These are phyloP conservation scores for Psilocybe cubensis DNA, from an alignment of 768 basidiomycete species.

Conservation along the genomic window DNA sequence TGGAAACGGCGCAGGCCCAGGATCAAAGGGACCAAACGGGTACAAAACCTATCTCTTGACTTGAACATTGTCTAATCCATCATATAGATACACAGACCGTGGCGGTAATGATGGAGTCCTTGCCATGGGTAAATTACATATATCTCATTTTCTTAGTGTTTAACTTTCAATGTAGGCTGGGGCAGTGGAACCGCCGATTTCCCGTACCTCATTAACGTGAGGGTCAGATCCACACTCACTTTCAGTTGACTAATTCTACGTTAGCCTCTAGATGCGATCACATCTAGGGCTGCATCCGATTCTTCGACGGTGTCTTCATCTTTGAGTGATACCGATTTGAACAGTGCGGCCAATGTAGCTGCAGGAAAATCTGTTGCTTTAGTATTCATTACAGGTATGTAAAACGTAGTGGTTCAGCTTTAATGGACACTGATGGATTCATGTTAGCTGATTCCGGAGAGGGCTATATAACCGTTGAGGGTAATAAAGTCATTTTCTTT, in stretches of 20 bases:
- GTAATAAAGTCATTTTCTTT: conserved; percentile 14
- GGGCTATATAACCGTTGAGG: conserved; percentile 48
- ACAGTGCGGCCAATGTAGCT: conserved; percentile 44
- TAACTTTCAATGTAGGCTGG: conserved; percentile 38
- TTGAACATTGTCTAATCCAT: background rate
- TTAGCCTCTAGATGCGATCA: conserved; percentile 51
- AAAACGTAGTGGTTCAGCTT: too few species aligned
- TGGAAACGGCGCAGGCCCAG: conserved; percentile 61
- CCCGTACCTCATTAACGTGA: conserved; percentile 52
- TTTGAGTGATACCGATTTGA: conserved; percentile 53
- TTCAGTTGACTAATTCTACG: background rate
- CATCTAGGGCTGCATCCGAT: conserved; percentile 37
- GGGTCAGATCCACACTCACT: conserved; percentile 10
- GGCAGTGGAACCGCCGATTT: conserved; percentile 53
- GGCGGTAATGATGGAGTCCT: conserved; percentile 62
- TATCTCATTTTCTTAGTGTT: background rate
- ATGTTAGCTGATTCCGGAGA: conserved; percentile 43
- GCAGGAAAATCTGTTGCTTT: conserved; percentile 51
- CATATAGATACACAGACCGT: conserved; percentile 47
- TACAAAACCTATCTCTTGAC: conserved; percentile 22
- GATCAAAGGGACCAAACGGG: conserved; percentile 59
- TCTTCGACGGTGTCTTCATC: conserved; percentile 49
- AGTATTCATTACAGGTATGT: conserved; percentile 54
- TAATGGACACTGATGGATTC: too few species aligned
- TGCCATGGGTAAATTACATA: conserved; percentile 49